Conservation (phyloP, 192 early-diverging fungal genomes). For the Gamsiella multidivaricata region DNA sequence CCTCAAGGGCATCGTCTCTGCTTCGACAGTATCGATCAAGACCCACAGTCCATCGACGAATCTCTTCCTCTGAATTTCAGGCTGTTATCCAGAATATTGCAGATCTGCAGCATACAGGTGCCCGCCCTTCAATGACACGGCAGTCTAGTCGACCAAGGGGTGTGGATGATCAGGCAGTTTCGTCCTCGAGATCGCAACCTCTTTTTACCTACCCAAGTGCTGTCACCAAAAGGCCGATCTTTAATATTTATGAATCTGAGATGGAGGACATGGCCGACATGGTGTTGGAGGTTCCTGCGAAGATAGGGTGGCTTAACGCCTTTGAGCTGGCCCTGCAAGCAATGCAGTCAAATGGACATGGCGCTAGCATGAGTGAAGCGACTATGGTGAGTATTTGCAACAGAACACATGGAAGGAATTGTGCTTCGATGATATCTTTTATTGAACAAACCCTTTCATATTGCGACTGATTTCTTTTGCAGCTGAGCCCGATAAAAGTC, state of each 20-base stretch:
- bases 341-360: slow-evolving; percentile 7
- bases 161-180: slow-evolving; percentile 1
- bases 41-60: slow-evolving; percentile 1
- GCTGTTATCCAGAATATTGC: slow-evolving; percentile 47
- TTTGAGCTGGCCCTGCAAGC: slow-evolving; percentile 17
- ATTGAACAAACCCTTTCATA: neutral
- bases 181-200: neutral
- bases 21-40: neutral
- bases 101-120: slow-evolving; percentile 16
- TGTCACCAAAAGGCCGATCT: slow-evolving; percentile 29
- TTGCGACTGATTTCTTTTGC: neutral
- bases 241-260: slow-evolving; percentile 49
- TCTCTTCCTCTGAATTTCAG: slow-evolving; percentile 38
- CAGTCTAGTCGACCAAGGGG: slow-evolving; percentile 4
- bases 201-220: slow-evolving; percentile 23
- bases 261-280: slow-evolving; percentile 44
- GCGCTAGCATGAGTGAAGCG: neutral
- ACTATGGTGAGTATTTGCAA: slow-evolving; percentile 8
- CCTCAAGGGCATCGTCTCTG: slow-evolving; percentile 21
- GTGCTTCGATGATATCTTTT: neutral
- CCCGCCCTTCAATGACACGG: neutral
- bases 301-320: slow-evolving; percentile 30
- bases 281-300: slow-evolving; percentile 11
- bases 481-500: slow-evolving; percentile 22
- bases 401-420: too few relatives aligned